Evolutionary conservation across 1,139 yeast species (phyloP), one percentile per base, ranked within the genome.

Genomic region (Debaryomycetaceae sp.): DNA sequence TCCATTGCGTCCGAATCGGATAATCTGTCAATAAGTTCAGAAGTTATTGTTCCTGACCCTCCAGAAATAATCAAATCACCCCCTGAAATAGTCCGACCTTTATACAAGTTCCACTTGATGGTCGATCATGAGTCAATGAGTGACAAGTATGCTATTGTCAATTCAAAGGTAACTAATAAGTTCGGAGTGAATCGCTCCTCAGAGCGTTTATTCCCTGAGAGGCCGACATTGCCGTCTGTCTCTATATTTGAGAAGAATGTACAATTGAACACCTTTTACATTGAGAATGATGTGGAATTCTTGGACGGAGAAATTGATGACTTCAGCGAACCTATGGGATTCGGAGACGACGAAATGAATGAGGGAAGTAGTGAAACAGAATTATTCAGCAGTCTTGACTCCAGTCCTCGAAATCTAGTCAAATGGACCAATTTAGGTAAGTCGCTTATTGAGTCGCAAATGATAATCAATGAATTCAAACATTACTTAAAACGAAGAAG

Each of bases 401-500:
- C 33, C 13, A 38, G 36, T 46, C 42, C 22, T 53, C 8, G 11
- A 11, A 49, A 41, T 40, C 45, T 20, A 45, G 49, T 45, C 31
- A 50, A 49, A 22, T 53, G 56, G 58, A 45, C 59, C 7, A 65
- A 78, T 48, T 67, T 83, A 30, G 91, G 90, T 6, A 74, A 80
- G 46, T 72, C 87, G n/a, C 59, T 86, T 44, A 80, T 80, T 49
- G 93, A 86, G 56, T 82, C 89, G 84, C 75, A 76, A 45, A 44
- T 52, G 4, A 62, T 75, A 35, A 82, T 83, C 27, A 69, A 71
- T 3, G 87, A 83, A 55, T 84, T 81, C 58, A 86, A 83, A 54
- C 62, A 63, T 38, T 85, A 74, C 57, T 70, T 83, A 53, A 63
- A 70, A 41, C 58, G 57, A 20, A 62, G 68, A 41, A 63, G 72